A percentile compares a stretch with the other conserved stretches of the same genome.
Evolutionary conservation across 1,284 basidiomycete genomes (phyloP).

Genomic region (Rhodotorula mucilaginosa): DNA sequence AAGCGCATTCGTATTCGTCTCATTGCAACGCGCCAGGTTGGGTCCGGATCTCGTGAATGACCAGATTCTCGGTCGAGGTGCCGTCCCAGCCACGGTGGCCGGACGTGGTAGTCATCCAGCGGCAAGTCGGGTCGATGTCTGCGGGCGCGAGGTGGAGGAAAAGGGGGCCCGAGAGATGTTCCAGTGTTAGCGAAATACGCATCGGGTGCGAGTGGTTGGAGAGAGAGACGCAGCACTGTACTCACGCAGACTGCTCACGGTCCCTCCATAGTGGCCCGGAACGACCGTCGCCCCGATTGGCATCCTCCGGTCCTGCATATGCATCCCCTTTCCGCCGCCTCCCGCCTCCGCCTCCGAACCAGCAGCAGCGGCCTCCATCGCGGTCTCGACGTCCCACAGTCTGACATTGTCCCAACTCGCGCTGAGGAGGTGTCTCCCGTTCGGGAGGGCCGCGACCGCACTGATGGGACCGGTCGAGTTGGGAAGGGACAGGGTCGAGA

Average conservation of each 20-base stretch:
- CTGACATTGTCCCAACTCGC: constrained; percentile 91
- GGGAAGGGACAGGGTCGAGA: constrained; percentile 69
- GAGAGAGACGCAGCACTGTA: not conserved
- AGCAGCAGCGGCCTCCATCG: constrained; percentile 3
- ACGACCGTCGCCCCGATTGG: constrained; percentile 84
- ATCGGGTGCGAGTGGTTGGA: not conserved
- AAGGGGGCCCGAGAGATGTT: not conserved
- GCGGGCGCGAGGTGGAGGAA: constrained; percentile 1
- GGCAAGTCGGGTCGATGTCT: constrained; percentile 83
- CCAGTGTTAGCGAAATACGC: not conserved
- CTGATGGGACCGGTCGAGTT: constrained; percentile 85
- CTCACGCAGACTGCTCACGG: constrained; percentile 67
- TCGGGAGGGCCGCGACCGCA: constrained; percentile 84
- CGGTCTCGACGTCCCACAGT: constrained; percentile 69
- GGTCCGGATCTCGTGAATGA: constrained; percentile 73
- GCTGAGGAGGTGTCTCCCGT: constrained; percentile 70
- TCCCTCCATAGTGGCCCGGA: constrained; percentile 92
- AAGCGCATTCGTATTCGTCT: too few relatives aligned
- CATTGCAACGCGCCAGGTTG: too few relatives aligned
- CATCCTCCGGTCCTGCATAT: constrained; percentile 51
- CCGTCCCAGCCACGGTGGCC: constrained; percentile 95
- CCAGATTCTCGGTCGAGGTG: constrained; percentile 79
- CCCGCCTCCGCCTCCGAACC: constrained; percentile 55
- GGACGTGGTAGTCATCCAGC: constrained; percentile 85
- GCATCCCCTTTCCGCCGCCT: constrained; percentile 47